Evolutionary conservation across 2,329 filamentous ascomycete genomes (phyloP).

Genomic region (Ophiocordyceps camponoti-saundersi): DNA sequence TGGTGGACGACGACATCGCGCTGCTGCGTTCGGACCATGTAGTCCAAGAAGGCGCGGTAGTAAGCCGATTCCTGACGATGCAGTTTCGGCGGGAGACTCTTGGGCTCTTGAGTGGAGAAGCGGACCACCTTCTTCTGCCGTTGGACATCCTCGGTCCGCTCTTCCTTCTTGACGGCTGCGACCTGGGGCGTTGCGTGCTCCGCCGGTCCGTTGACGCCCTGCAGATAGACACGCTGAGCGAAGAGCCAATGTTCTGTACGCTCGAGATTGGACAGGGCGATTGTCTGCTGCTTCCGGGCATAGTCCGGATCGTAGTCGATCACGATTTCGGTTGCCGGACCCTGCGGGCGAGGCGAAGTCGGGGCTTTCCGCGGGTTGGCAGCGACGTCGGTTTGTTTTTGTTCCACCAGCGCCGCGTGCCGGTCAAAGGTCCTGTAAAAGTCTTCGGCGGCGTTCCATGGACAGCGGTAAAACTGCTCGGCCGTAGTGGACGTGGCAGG

Average conservation of each 20-base stretch:
- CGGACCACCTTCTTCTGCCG: constrained; percentile 56
- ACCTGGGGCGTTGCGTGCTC: constrained; percentile 19
- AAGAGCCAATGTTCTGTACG: constrained; percentile 75
- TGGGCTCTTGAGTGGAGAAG: constrained; percentile 48
- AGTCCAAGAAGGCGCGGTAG: constrained; percentile 70
- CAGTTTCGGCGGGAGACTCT: constrained; percentile 34
- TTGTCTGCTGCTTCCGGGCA: constrained; percentile 52
- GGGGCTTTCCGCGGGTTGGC: constrained; percentile 8
- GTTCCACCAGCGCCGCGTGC: constrained; percentile 40
- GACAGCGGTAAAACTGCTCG: constrained; percentile 75
- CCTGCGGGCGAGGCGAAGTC: constrained; percentile 30
- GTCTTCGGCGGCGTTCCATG: constrained; percentile 42
- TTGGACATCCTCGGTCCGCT: constrained; percentile 10
- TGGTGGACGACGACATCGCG: constrained; percentile 74
- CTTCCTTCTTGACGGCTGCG: constrained; percentile 13
- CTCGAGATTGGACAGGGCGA: constrained; percentile 58
- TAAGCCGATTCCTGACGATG: constrained; percentile 57
- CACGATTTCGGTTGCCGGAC: constrained; percentile 46
- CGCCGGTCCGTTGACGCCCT: constrained; percentile 38
- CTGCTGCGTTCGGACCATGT: constrained; percentile 46
- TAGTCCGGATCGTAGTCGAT: constrained; percentile 63
- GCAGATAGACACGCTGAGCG: constrained; percentile 64
- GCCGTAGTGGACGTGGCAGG: constrained; percentile 80
- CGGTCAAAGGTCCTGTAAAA: constrained; percentile 20
- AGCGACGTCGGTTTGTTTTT: constrained; percentile 27